These are phyloP conservation scores for Erodium trifolium DNA, from an alignment of 441 rosid genomes.

Conservation along the genomic window DNA sequence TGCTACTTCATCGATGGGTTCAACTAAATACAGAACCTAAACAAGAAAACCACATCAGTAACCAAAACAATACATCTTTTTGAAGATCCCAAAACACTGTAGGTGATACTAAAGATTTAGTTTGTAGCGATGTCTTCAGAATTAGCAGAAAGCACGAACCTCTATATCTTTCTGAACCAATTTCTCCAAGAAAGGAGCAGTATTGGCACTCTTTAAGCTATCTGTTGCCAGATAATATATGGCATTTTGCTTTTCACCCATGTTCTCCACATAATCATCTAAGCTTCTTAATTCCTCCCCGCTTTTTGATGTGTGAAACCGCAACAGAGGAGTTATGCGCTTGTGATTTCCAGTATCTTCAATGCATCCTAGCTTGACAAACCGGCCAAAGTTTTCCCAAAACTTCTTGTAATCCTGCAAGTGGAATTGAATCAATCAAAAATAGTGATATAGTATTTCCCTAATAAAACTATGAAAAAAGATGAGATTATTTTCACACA, in stretches of 20 bases:
- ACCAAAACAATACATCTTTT: too few relatives aligned
- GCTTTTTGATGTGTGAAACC: constrained; percentile 75
- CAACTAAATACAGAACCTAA: constrained; percentile 81
- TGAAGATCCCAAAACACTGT: too few relatives aligned
- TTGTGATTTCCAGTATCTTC: constrained; percentile 94
- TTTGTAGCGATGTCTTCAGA: too few relatives aligned
- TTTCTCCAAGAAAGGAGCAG: constrained; percentile 94
- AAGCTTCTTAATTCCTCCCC: constrained; percentile 76
- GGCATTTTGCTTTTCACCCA: constrained; percentile 90
- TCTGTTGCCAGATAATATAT: constrained; percentile 85
- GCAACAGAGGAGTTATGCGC: constrained; percentile 72
- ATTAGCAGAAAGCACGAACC: constrained; percentile 27
- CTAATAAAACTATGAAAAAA: background rate
- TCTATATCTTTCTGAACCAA: constrained; percentile 74
- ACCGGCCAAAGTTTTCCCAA: constrained; percentile 95
- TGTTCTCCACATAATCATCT: constrained; percentile 83
- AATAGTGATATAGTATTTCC: background rate
- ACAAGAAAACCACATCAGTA: background rate
- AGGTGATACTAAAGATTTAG: too few relatives aligned
- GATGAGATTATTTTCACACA: constrained; percentile 17
- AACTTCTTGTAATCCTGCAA: constrained; percentile 85
- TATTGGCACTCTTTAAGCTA: constrained; percentile 85
- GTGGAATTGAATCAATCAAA: constrained; percentile 10
- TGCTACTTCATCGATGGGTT: constrained; percentile 97
- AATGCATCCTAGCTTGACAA: constrained; percentile 81